Evolutionary conservation across 192 early-diverging fungal species (phyloP).

Genomic region (Allomyces arbusculus): DNA sequence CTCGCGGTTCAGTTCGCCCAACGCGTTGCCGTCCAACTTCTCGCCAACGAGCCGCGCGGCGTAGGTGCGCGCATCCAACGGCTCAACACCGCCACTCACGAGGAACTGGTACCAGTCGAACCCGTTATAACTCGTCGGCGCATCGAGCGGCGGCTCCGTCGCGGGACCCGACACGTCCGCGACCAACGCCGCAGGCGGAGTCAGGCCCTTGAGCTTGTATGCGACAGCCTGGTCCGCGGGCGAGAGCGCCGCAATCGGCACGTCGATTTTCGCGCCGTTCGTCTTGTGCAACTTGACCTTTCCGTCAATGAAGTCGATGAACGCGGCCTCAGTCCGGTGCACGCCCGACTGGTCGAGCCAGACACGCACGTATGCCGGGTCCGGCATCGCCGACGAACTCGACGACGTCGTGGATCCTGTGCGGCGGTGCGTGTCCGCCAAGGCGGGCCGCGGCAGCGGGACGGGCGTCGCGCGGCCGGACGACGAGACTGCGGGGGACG

Average conservation of each 20-base stretch:
- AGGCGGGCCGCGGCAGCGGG: not conserved
- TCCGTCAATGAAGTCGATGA: slow-evolving; percentile 51
- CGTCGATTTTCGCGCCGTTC: slow-evolving; percentile 85
- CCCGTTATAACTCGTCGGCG: slow-evolving; percentile 21
- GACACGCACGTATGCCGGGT: slow-evolving; percentile 47
- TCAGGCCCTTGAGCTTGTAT: slow-evolving; percentile 8
- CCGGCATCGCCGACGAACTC: slow-evolving; percentile 10
- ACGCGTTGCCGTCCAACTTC: slow-evolving; percentile 57
- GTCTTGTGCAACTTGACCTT: slow-evolving; percentile 82
- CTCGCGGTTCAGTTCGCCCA: slow-evolving; percentile 55
- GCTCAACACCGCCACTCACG: slow-evolving; percentile 46
- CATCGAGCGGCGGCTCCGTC: not conserved
- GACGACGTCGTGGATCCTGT: not conserved
- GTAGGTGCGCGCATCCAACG: slow-evolving; percentile 59
- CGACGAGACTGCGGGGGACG: too few species aligned
- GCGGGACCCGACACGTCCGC: slow-evolving; percentile 10
- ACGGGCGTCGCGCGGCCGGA: not conserved
- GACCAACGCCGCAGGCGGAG: slow-evolving; percentile 7
- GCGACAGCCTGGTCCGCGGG: slow-evolving; percentile 13
- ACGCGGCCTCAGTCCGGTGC: slow-evolving; percentile 84
- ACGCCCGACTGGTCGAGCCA: slow-evolving; percentile 86
- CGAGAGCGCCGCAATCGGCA: slow-evolving; percentile 71
- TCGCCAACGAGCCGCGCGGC: slow-evolving; percentile 69
- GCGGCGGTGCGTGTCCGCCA: not conserved
- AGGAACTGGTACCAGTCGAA: slow-evolving; percentile 95